A percentile compares a stretch with the other conserved stretches of the same genome.
These are phyloP conservation scores for Trametes cingulata DNA, from an alignment of 768 basidiomycete genomes.

Conservation along the genomic window DNA sequence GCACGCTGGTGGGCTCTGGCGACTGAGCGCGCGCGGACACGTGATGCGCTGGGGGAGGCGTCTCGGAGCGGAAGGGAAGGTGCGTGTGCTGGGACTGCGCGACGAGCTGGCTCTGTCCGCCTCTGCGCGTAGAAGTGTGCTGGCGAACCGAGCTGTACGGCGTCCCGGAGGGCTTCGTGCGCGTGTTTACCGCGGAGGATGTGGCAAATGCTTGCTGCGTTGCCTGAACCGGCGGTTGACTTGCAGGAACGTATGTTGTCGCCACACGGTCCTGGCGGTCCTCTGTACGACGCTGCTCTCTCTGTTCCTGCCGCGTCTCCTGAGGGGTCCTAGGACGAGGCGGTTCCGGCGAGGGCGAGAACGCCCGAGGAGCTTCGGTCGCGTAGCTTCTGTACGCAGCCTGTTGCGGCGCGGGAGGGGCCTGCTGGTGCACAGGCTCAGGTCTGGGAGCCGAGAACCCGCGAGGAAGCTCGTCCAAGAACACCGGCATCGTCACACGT, in stretches of 20 bases:
- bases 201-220: neutral
- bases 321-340: conserved; percentile 9
- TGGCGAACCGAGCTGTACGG: conserved; percentile 16
- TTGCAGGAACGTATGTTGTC: conserved; percentile 16
- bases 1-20: neutral
- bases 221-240: conserved; percentile 18
- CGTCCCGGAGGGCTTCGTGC: conserved; percentile 1
- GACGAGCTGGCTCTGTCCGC: neutral
- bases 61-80: conserved; percentile 17
- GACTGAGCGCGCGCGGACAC: conserved; percentile 8
- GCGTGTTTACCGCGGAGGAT: neutral
- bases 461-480: conserved; percentile 1
- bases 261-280: conserved; percentile 9
- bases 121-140: conserved; percentile 5
- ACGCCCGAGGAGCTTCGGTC: neutral
- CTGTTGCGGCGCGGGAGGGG: neutral
- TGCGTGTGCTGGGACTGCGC: conserved; percentile 8
- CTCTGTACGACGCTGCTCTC: conserved; percentile 18
- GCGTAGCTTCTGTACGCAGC: neutral
- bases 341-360: neutral
- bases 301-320: conserved; percentile 1
- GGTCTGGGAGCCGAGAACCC: conserved; percentile 6
- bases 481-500: conserved; percentile 21
- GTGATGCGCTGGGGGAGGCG: conserved; percentile 11
- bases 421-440: neutral